These are phyloP conservation scores for Solanum rostratum DNA, from an alignment of 257 asterid genomes.

Conservation along the genomic window DNA sequence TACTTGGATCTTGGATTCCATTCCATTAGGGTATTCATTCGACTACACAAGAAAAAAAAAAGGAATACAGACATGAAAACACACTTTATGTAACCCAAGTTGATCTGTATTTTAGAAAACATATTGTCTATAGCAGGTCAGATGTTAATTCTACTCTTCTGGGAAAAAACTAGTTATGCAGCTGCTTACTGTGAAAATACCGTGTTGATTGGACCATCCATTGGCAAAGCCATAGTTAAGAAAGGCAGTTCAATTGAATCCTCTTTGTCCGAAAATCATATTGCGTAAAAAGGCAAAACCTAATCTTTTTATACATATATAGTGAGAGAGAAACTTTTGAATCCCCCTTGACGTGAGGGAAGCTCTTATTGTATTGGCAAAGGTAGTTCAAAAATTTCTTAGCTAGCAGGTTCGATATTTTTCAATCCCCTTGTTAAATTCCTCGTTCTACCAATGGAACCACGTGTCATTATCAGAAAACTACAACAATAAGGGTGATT, in stretches of 20 bases:
- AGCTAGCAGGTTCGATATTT: background rate
- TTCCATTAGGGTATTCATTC: no score
- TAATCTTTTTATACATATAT: background rate
- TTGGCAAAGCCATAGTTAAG: background rate
- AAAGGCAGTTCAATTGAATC: background rate
- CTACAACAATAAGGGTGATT: background rate
- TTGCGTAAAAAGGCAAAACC: background rate
- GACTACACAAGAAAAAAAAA: no score
- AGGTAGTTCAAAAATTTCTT: background rate
- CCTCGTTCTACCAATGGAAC: background rate
- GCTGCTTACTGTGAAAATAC: background rate
- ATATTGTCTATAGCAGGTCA: background rate
- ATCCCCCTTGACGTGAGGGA: background rate
- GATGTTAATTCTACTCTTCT: background rate
- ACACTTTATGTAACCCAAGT: background rate
- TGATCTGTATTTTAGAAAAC: background rate
- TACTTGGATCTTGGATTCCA: no score
- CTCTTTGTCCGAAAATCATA: background rate
- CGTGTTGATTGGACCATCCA: background rate
- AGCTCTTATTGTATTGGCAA: background rate
- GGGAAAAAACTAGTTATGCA: background rate
- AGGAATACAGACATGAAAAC: background rate
- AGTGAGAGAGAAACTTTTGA: background rate
- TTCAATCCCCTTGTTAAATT: background rate
- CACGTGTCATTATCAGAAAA: background rate